Base-by-base conservation (phyloP, 2,329 filamentous ascomycete species). In the Paecilomyces sp. region DNA sequence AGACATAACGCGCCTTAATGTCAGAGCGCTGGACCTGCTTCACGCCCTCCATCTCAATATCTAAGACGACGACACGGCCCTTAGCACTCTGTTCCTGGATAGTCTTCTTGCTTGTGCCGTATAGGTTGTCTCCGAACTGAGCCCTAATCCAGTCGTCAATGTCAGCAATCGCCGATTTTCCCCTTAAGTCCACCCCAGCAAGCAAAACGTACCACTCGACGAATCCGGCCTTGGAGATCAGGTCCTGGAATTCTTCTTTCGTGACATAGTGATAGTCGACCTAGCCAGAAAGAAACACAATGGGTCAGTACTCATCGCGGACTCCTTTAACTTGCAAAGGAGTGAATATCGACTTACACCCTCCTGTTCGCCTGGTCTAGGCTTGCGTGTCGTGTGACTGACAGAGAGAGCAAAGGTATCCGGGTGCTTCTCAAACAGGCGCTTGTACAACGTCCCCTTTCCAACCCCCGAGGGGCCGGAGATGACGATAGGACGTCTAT, bases 11-110 rank as follows among this genome's bases (percentile, higher is more conserved):
- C 7, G 91, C 90, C 59, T 87, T 83, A 63, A 92, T 84, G 66
- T 82, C 82, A 56, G 88, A 89, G 63, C 84, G 83, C 75, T 92
- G 91, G 70, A 97, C 90, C 77, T 97, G 92, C 80, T 96, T 96
- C 60, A 97, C 92, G 62, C 92, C 92, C 83, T 96, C 92, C 91
- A 97, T 96, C 82, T 97, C 93, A 72, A 97, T 97, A 74, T 97
- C 93, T 66, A 97, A 79, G 55, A 97, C 86, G 62, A 92, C 93
- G 51, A 92, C 85, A 69, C 82, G 83, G 56, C 87, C 88, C 77
- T 87, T 85, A 62, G 85, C 83, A 1, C 83, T 83, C 73, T 92
- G 87, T 69, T 90, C 85, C 74, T 88, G 83, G 63, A 96, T 91
- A 30, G 91, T 91, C 75, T 83, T 81, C 70, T 91, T 87, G 72